phyloP scores from a whole-genome alignment of 2,329 filamentous ascomycete species.

The Trichoderma sp. region DNA sequence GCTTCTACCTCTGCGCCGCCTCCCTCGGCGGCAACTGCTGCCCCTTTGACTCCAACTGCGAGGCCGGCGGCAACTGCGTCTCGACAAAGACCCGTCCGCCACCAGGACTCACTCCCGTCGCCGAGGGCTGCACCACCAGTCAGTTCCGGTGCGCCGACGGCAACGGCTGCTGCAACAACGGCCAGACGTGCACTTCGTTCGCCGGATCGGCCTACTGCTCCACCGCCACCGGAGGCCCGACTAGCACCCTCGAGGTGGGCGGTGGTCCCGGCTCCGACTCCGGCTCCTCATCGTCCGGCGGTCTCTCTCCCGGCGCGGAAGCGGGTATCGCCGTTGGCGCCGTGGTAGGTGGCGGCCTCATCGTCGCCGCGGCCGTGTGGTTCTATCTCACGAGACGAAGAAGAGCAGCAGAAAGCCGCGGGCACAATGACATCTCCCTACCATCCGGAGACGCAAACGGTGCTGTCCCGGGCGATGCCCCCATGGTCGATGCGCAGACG shows the following conservation, averaged over 20 bases:
- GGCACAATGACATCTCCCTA: neutral
- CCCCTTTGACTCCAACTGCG: constrained; percentile 43
- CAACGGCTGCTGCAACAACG: constrained; percentile 49
- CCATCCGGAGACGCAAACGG: too few relatives aligned
- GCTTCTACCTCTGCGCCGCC: constrained; percentile 44
- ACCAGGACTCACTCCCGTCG: constrained; percentile 34
- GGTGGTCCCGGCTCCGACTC: neutral
- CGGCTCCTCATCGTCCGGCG: neutral
- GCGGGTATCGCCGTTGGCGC: constrained; percentile 56
- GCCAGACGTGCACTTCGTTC: constrained; percentile 42
- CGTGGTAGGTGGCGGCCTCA: constrained; percentile 40
- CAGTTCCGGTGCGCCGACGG: constrained; percentile 45
- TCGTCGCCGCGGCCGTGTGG: constrained; percentile 46
- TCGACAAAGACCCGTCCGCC: constrained; percentile 28
- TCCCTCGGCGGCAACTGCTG: constrained; percentile 50
- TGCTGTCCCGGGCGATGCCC: constrained; percentile 21
- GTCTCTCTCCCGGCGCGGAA: constrained; percentile 44
- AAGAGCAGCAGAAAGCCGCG: neutral
- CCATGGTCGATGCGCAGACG: constrained; percentile 15
- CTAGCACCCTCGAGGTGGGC: constrained; percentile 23
- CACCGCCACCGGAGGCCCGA: constrained; percentile 32
- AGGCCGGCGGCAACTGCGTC: constrained; percentile 35
- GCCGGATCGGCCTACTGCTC: constrained; percentile 39
- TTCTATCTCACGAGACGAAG: constrained; percentile 44
- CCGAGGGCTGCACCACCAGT: constrained; percentile 43